These are phyloP conservation scores for Gentiana straminea DNA, from an alignment of 257 asterid genomes.

Conservation along the genomic window DNA sequence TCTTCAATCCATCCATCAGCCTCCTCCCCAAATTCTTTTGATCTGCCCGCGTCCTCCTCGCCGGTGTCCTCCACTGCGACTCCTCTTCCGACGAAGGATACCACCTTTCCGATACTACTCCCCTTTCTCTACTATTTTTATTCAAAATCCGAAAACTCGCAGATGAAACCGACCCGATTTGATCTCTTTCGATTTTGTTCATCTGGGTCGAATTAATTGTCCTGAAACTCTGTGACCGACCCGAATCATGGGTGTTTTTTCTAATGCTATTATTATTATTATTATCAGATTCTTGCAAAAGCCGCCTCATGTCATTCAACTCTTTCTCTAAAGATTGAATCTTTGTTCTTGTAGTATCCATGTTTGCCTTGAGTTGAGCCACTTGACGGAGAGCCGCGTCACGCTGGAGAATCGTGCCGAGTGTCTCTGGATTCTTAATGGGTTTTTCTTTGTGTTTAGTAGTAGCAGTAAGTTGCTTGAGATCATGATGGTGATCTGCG, in stretches of 20 bases:
- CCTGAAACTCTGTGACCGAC: slow-evolving; percentile 53
- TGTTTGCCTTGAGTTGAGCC: slow-evolving; percentile 48
- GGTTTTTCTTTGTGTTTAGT: not conserved
- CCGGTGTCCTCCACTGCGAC: slow-evolving; percentile 1
- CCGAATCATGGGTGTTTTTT: slow-evolving; percentile 13
- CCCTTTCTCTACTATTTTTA: slow-evolving; percentile 5
- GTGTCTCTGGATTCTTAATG: slow-evolving; percentile 24
- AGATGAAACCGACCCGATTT: slow-evolving; percentile 57
- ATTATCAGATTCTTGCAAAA: slow-evolving; percentile 30
- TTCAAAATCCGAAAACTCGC: slow-evolving; percentile 26
- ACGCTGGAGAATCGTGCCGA: slow-evolving; percentile 56
- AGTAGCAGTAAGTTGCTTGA: slow-evolving; percentile 5
- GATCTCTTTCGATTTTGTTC: slow-evolving; percentile 48
- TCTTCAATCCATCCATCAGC: slow-evolving; percentile 48
- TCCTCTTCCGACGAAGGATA: slow-evolving; percentile 32
- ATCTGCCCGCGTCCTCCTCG: slow-evolving; percentile 13
- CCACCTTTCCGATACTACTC: not conserved
- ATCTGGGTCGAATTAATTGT: slow-evolving; percentile 26
- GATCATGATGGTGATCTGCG: slow-evolving; percentile 16
- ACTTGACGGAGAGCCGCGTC: slow-evolving; percentile 67
- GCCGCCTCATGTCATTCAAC: slow-evolving; percentile 42
- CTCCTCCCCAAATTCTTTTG: slow-evolving; percentile 42
- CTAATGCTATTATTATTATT: not conserved
- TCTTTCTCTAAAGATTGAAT: slow-evolving; percentile 55
- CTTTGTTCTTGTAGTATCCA: slow-evolving; percentile 54